A percentile compares a stretch with the other conserved stretches of the same genome.
These are phyloP conservation scores for Avena atlantica DNA, from an alignment of 176 grass and related monocot genomes.

Conservation along the genomic window DNA sequence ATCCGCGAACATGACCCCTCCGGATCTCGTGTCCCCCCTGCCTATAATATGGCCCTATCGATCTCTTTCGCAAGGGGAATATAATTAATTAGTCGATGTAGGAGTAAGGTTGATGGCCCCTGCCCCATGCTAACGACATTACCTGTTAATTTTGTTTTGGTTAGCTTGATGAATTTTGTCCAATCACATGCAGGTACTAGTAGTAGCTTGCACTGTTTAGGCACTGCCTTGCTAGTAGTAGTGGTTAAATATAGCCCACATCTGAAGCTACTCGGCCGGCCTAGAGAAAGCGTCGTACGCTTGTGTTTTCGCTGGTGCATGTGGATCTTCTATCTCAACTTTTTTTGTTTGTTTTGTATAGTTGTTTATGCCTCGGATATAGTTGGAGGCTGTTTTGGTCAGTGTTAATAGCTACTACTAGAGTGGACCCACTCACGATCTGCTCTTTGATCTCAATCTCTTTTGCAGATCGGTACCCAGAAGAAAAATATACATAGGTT, in stretches of 20 bases:
- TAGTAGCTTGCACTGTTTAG: slow-evolving; percentile 25
- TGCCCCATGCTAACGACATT: slow-evolving; percentile 42
- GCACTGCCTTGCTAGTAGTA: no score
- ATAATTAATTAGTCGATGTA: neutral
- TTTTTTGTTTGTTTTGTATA: neutral
- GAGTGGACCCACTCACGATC: no score
- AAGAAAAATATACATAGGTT: no score
- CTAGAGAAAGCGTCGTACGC: neutral
- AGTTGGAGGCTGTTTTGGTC: no score
- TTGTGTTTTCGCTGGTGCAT: neutral
- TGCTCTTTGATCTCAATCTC: no score
- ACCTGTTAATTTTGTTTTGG: slow-evolving; percentile 41
- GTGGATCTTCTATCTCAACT: neutral
- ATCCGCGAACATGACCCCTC: slow-evolving; percentile 62
- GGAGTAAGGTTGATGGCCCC: slow-evolving; percentile 14
- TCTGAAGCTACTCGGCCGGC: slow-evolving; percentile 30
- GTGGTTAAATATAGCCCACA: neutral
- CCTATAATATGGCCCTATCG: neutral
- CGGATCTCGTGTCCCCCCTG: slow-evolving; percentile 59
- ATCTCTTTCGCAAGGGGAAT: neutral
- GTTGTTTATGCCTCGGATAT: neutral
- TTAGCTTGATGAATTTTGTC: slow-evolving; percentile 11
- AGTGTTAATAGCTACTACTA: no score
- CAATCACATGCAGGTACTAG: slow-evolving; percentile 6
- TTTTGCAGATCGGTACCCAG: no score